Base-by-base conservation (phyloP, 345 rosid species). In the Populus simonii region DNA sequence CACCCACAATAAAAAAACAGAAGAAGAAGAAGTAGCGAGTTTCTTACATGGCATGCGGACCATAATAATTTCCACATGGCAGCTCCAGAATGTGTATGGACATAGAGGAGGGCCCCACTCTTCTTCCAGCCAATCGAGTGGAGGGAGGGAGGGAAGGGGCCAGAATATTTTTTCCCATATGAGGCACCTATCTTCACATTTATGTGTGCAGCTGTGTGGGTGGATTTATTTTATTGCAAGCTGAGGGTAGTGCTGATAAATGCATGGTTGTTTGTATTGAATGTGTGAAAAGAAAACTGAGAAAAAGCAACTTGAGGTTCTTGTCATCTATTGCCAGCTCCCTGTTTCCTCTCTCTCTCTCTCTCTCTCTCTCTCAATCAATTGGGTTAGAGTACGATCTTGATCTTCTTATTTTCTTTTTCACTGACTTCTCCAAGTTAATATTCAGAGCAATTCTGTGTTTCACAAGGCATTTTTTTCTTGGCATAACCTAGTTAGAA, bases 211-310 rank as follows among this genome's bases (percentile, higher is more conserved):
- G 67, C 81, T 77, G 82, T 75, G 27, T 13, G 74, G 76, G 77
- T 74, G 39, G 80, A 74, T 69, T 76, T 85, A 43, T 84, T 84
- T 74, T 85, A 86, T 74, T 74, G 84, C 77, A 66, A 41, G 79
- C 78, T 79, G 86, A 73, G 76, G 85, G 67, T 22, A 47, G 74
- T 81, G 83, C 74, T 82, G 83, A 80, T 79, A 68, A 29, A 49
- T 69, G 18, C 73, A 75, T 61, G 27, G 74, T 68, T 75, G 59
- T 76, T 53, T 80, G 39, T 82, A 83, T 79, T 83, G 72, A 87
- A 82, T 81, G 88, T 49, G 83, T 80, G 85, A 82, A 68, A 85
- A 80, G 83, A 87, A 82, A 85, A 53, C 12, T 22, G 66, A 47
- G 62, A 16, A 84, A 84, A 71, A 69, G 84, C 88, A 87, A 85